Base-by-base conservation (phyloP, 495 filamentous ascomycete species). In the Copromyces sp. region DNA sequence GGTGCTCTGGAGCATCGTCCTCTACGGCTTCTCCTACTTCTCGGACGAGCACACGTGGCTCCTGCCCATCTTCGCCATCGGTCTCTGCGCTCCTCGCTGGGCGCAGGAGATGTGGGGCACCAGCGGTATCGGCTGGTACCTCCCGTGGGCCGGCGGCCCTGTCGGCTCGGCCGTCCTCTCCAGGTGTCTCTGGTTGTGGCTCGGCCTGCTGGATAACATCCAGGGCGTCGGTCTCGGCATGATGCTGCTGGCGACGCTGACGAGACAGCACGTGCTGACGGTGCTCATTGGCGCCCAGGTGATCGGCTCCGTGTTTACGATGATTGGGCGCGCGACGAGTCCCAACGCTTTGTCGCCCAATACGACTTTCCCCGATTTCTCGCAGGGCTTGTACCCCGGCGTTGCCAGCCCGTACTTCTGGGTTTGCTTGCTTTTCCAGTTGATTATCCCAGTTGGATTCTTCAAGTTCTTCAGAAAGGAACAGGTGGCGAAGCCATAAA, bases 401-500 rank as follows among this genome's bases (percentile, higher is more conserved):
- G 71, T 91, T 37, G 84, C 80, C 2, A 87, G 88, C 71, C 83
- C 86, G 35, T 88, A 84, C 81, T 93, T 93, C 77, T 94, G 90
- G 90, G 80, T 91, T 73, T 87, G 86, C 37, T 74, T 93, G 8
- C 61, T 86, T 3, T 83, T 87, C 69, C 91, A 94, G 78, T 74
- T 90, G 68, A 78, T 86, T 32, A 88, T 93, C 71, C 91, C 89
- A 74, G 78, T 87, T 61, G 90, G 90, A 1, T 92, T 90, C 81
- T 85, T 90, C 68, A 82, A 87, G 77, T 91, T 91, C 82, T 92
- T 92, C 84, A 83, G 90, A 40, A 91, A 90, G 82, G 90, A 91
- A 79, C 90, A 92, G 78, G 85, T 92, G 53, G 85, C 84, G 47
- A 92, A 92, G 83, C 90, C 90, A 29, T 90, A 76, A 61, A 35